phyloP scores from a whole-genome alignment of 768 basidiomycete species.

The Podaxis sp. region DNA sequence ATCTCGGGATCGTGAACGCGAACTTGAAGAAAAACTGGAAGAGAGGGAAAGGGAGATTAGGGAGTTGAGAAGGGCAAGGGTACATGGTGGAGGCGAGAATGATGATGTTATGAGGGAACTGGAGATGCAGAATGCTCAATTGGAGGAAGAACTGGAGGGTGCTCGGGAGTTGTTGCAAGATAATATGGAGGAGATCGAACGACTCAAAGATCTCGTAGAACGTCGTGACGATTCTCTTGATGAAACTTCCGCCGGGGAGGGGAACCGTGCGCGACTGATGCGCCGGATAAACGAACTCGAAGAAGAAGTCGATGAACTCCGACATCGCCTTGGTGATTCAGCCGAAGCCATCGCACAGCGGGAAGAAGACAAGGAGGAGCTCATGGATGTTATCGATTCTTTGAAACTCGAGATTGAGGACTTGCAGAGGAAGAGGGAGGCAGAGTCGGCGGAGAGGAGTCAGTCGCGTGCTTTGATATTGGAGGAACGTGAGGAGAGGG shows the following conservation, averaged over 20 bases:
- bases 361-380: slow-evolving; percentile 71
- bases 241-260: slow-evolving; percentile 35
- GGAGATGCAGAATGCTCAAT: slow-evolving; percentile 59
- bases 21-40: slow-evolving; percentile 12
- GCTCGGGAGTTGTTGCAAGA: slow-evolving; percentile 70
- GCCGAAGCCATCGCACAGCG: slow-evolving; percentile 47
- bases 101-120: slow-evolving; percentile 54
- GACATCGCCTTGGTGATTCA: slow-evolving; percentile 52
- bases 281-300: slow-evolving; percentile 54
- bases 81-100: slow-evolving; percentile 28
- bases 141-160: slow-evolving; percentile 72
- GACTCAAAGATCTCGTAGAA: slow-evolving; percentile 66
- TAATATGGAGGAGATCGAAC: slow-evolving; percentile 79
- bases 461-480: slow-evolving; percentile 67
- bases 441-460: slow-evolving; percentile 64
- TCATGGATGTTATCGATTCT: slow-evolving; percentile 60
- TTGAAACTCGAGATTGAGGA: slow-evolving; percentile 67
- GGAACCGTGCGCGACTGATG: slow-evolving; percentile 38
- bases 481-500: slow-evolving; percentile 70
- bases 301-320: slow-evolving; percentile 60
- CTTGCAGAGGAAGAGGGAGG: slow-evolving; percentile 54
- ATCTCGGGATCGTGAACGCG: slow-evolving; percentile 4
- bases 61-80: slow-evolving; percentile 54
- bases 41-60: slow-evolving; percentile 62
- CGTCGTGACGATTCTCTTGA: slow-evolving; percentile 36